Base-by-base conservation (phyloP, 805 yeast genomes). In the Saccharomycopsis sp. region DNA sequence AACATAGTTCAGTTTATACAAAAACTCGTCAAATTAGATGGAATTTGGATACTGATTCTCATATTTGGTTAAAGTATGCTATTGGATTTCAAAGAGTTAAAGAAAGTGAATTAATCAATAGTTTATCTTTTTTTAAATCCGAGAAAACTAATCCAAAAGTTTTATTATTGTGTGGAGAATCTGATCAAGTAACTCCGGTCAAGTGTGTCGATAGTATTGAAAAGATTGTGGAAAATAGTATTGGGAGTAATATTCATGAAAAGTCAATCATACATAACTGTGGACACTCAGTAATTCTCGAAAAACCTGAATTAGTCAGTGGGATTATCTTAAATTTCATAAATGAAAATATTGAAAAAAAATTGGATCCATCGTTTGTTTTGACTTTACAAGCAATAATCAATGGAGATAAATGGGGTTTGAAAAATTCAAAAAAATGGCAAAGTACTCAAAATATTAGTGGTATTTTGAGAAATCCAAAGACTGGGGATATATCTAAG, bases 401-500 rank as follows among this genome's bases (percentile, higher is more conserved):
- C 12, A 69, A 74, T 20, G 81, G 80, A 2, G 81, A 74, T 50
- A 81, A 82, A 57, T 82, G 89, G 89, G 83, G 86, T 18, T 58
- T 82, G 47, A 81, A 81, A 56, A 82, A 81, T 52, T 82, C 79
- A 52, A 67, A 64, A 45, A 82, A 81, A 55, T 82, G 92, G 89
- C 65, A 67, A 52, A 61, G 66, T 26, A 63, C 76, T 5, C 64
- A 65, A 34, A 63, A 76, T 1, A 63, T 81, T 0, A 73, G 80
- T 0, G 47, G 58, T 44, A 66, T 62, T 35, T 59, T 74, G 14
- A 45, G 56, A 19, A 59, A 51, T 42, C 57, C 57, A 3, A 49
- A 49, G 3, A 49, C 47, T 39, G 57, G 44, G 40, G 66, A 57
- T 20, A 52, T 51, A 1, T 60, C 79, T 2, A 72, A 72, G 5